A percentile compares a stretch with the other conserved stretches of the same genome.
These are phyloP conservation scores for Pichia phayaonensis DNA, from an alignment of 805 yeast genomes.

Conservation along the genomic window DNA sequence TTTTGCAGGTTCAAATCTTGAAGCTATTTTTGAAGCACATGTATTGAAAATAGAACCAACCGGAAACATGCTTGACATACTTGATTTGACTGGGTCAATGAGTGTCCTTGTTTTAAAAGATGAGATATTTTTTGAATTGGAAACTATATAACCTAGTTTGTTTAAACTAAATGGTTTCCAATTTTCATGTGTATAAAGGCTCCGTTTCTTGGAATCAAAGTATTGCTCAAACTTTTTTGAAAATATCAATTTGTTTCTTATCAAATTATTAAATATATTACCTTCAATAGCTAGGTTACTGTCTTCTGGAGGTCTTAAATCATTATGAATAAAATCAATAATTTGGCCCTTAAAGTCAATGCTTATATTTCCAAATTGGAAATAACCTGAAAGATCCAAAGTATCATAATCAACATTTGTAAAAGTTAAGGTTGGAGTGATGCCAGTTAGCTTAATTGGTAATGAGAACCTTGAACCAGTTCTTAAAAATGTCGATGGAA, in stretches of 20 bases:
- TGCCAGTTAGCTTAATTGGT: constrained; percentile 8
- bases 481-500: constrained; percentile 19
- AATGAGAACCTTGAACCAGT: constrained; percentile 19
- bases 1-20: constrained; percentile 21
- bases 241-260: constrained; percentile 23
- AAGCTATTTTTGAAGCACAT: constrained; percentile 20
- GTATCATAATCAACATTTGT: constrained; percentile 14
- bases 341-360: constrained; percentile 24
- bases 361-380: constrained; percentile 16
- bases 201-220: constrained; percentile 20
- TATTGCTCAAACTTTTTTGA: constrained; percentile 18
- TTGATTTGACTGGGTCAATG: constrained; percentile 11
- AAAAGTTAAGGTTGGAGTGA: constrained; percentile 15
- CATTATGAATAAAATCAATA: constrained; percentile 24
- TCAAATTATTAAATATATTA: constrained; percentile 23
- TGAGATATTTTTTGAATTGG: neutral
- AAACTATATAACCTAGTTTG: constrained; percentile 21
- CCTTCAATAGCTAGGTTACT: constrained; percentile 23
- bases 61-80: constrained; percentile 26
- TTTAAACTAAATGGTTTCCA: constrained; percentile 27
- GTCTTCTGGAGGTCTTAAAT: constrained; percentile 21
- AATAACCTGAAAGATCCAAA: constrained; percentile 14
- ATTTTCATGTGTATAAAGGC: constrained; percentile 8
- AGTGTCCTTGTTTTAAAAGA: constrained; percentile 6
- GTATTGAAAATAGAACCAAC: constrained; percentile 25